A percentile compares a stretch with the other conserved stretches of the same genome.
Evolutionary conservation across 2,329 filamentous ascomycete genomes (phyloP).

Genomic region (Aureobasidium sp.): DNA sequence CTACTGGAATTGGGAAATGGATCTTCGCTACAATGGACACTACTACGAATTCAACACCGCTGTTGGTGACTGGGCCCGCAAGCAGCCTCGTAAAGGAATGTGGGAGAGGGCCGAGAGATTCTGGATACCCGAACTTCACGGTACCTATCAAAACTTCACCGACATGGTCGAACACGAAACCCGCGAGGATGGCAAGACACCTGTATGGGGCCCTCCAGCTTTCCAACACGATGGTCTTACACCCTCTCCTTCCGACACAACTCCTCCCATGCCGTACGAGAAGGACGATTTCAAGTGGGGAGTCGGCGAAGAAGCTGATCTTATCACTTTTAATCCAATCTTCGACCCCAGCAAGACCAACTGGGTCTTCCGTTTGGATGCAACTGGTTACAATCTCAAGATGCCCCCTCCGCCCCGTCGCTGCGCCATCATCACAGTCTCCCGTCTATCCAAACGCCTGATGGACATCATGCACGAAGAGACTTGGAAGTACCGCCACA

Average conservation of each 20-base stretch:
- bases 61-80: conserved; percentile 55
- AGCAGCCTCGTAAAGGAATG: conserved; percentile 62
- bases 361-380: conserved; percentile 63
- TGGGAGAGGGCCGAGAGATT: conserved; percentile 69
- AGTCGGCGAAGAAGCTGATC: conserved; percentile 66
- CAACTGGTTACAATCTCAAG: conserved; percentile 57
- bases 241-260: conserved; percentile 54
- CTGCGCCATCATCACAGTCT: conserved; percentile 71
- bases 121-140: conserved; percentile 64
- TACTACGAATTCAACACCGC: conserved; percentile 73
- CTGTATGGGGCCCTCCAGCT: conserved; percentile 57
- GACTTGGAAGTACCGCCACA: conserved; percentile 63
- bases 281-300: conserved; percentile 67
- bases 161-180: conserved; percentile 54
- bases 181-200: conserved; percentile 41
- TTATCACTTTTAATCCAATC: conserved; percentile 69
- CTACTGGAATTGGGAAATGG: conserved; percentile 86
- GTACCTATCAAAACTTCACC: conserved; percentile 62
- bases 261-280: conserved; percentile 52
- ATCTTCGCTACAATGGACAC: conserved; percentile 71
- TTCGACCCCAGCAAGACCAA: conserved; percentile 66
- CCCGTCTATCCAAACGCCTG: conserved; percentile 63
- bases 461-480: conserved; percentile 73
- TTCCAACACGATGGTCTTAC: conserved; percentile 46
- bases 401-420: conserved; percentile 58